Evolutionary conservation across 2,329 filamentous ascomycete species (phyloP).

Genomic region (Albifimbria verrucaria): DNA sequence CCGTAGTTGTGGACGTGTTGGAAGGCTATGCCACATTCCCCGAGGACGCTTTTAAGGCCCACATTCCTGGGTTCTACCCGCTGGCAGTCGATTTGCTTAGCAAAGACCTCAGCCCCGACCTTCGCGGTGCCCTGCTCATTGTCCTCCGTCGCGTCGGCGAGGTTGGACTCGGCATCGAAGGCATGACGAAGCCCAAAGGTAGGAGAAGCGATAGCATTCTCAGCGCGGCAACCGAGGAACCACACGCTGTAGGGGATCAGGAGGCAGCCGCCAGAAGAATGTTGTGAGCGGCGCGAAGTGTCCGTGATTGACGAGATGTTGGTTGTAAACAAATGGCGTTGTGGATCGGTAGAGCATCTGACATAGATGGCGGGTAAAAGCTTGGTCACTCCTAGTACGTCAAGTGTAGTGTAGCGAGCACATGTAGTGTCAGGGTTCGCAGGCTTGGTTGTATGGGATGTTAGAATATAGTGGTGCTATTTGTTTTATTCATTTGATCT

Average conservation of each 20-base stretch:
- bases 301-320: slow-evolving; percentile 12
- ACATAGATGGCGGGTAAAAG: neutral
- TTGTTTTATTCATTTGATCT: too few species aligned
- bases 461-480: too few species aligned
- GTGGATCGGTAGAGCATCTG: slow-evolving; percentile 1
- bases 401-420: too few species aligned
- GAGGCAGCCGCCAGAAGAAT: slow-evolving; percentile 33
- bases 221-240: slow-evolving; percentile 28
- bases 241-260: slow-evolving; percentile 16
- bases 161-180: slow-evolving; percentile 57
- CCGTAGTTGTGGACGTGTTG: slow-evolving; percentile 93
- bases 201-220: slow-evolving; percentile 38
- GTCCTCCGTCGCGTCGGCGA: slow-evolving; percentile 83
- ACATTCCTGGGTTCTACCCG: slow-evolving; percentile 83
- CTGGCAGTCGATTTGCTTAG: slow-evolving; percentile 77
- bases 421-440: too few species aligned
- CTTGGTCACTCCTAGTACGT: neutral
- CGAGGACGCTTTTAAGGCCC: slow-evolving; percentile 70
- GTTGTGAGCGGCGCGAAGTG: slow-evolving; percentile 19
- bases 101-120: slow-evolving; percentile 76
- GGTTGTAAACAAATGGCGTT: slow-evolving; percentile 14
- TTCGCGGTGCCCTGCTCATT: slow-evolving; percentile 73
- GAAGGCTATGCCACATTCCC: slow-evolving; percentile 90
- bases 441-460: too few species aligned
- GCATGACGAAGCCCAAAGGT: slow-evolving; percentile 35